A percentile compares a stretch with the other conserved stretches of the same genome.
Evolutionary conservation across 257 asterid species (phyloP).

Genomic region (Fraxinus americana): DNA sequence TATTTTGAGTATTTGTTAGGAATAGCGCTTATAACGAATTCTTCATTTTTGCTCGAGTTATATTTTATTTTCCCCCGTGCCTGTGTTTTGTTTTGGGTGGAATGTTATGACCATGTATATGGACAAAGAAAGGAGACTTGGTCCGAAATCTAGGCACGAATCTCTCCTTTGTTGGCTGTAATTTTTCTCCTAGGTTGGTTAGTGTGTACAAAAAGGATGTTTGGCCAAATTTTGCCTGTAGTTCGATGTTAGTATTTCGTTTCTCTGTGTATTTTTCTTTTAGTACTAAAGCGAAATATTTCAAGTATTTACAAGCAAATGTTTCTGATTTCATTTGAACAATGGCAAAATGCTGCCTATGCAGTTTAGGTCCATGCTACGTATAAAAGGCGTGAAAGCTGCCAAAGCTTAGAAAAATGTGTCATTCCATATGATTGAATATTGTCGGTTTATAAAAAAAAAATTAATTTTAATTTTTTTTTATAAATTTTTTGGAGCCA

Average conservation of each 20-base stretch:
- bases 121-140: constrained; percentile 1
- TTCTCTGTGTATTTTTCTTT: too few relatives aligned
- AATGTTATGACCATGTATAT: constrained; percentile 10
- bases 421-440: too few relatives aligned
- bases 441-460: too few relatives aligned
- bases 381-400: too few relatives aligned
- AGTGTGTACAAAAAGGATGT: background rate
- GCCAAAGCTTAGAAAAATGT: too few relatives aligned
- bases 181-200: background rate
- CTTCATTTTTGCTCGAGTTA: background rate
- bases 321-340: too few relatives aligned
- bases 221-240: background rate
- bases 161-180: background rate
- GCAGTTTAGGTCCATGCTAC: too few relatives aligned
- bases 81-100: constrained; percentile 6
- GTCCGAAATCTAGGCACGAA: constrained; percentile 26
- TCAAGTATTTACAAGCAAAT: too few relatives aligned
- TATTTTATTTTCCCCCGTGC: background rate
- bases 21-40: constrained; percentile 9
- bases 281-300: background rate
- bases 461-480: too few relatives aligned
- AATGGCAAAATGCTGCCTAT: too few relatives aligned
- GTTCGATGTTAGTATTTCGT: background rate
- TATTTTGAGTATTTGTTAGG: constrained; percentile 1
- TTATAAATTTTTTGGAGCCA: too few relatives aligned